Conservation (phyloP, 768 basidiomycete species). For the Harrya chromipes region DNA sequence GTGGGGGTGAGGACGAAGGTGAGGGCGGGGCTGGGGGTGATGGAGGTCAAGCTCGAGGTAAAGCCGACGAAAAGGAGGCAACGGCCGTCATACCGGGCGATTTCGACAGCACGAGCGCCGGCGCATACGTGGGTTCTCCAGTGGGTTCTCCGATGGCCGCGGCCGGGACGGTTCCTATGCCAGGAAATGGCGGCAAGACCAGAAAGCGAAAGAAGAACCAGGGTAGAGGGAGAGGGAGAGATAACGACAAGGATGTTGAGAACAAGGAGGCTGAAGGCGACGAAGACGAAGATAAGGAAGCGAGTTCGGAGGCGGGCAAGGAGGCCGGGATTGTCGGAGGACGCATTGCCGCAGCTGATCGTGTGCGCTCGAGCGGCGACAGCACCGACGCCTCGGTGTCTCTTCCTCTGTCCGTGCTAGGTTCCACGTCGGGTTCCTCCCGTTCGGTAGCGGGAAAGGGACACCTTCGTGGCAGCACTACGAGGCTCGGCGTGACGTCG, state of each 20-base stretch:
- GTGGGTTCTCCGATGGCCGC: not conserved
- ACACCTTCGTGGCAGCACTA: constrained; percentile 1
- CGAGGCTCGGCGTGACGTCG: constrained; percentile 5
- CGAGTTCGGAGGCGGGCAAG: constrained; percentile 13
- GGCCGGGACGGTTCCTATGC: constrained; percentile 19
- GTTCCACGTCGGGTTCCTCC: not conserved
- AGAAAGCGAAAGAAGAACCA: constrained; percentile 45
- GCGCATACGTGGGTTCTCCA: not conserved
- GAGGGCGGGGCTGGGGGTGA: rapidly evolving
- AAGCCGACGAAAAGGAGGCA: constrained; percentile 7
- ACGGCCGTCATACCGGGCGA: constrained; percentile 12
- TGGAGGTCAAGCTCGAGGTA: not conserved
- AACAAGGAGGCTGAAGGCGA: not conserved
- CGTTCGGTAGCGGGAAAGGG: constrained; percentile 1
- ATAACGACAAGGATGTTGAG: not conserved
- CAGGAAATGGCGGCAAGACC: constrained; percentile 26
- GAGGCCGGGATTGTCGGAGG: not conserved
- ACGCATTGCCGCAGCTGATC: not conserved
- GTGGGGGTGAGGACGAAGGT: not conserved
- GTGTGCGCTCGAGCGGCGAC: constrained; percentile 10
- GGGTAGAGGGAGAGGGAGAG: constrained; percentile 20
- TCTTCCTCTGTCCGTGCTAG: not conserved
- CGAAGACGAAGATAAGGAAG: not conserved
- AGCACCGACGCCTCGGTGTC: constrained; percentile 16
- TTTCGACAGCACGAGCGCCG: constrained; percentile 2